Conservation (phyloP, 2,329 filamentous ascomycete genomes). For the Alternaria gaisen region DNA sequence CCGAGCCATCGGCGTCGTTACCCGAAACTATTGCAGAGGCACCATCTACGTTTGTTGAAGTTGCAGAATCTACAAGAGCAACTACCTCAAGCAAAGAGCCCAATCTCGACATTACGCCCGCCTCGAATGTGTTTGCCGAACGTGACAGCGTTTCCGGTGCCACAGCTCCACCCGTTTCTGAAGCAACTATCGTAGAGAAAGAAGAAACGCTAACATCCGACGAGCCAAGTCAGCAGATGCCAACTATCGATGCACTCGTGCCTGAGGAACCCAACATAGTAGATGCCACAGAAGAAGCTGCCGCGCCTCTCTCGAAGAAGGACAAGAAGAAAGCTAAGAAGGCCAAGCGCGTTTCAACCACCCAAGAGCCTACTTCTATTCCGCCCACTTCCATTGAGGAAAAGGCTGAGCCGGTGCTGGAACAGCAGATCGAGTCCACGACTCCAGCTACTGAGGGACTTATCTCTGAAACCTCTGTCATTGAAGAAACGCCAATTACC, state of each 20-base stretch:
- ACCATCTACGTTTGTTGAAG: background rate
- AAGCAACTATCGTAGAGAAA: background rate
- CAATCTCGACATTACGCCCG: background rate
- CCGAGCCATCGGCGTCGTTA: background rate
- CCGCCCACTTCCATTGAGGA: constrained; percentile 14
- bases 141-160: background rate
- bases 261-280: background rate
- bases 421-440: constrained; percentile 1
- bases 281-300: constrained; percentile 3
- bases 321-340: constrained; percentile 34
- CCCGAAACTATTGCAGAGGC: background rate
- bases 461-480: background rate
- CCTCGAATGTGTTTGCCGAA: background rate
- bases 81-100: background rate
- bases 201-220: background rate
- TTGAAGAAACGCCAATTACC: background rate
- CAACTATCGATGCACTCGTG: background rate
- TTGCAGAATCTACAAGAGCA: background rate
- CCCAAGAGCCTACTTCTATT: constrained; percentile 11
- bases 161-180: background rate
- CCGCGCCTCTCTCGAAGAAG: constrained; percentile 23
- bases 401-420: constrained; percentile 9
- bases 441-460: background rate
- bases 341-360: constrained; percentile 24
- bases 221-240: background rate